Percentiles rank a stretch among this genome's conserved stretches.
Conservation (phyloP, 495 filamentous ascomycete genomes). For the Cladorrhinum samala region DNA sequence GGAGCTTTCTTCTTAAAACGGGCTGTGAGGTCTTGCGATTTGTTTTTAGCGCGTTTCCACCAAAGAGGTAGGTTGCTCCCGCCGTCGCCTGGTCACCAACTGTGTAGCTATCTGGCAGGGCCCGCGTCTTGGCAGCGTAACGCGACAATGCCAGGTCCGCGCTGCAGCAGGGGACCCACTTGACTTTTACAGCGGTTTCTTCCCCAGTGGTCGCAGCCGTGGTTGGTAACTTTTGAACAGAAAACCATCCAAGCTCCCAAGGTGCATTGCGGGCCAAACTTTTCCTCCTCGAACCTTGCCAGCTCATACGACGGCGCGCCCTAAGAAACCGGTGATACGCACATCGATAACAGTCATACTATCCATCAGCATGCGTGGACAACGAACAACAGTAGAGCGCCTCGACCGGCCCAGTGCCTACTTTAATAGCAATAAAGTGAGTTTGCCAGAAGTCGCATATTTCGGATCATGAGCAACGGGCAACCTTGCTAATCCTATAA, state of each 20-base stretch:
- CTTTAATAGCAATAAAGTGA: slow-evolving; percentile 68
- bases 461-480: not conserved
- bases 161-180: not conserved
- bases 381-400: slow-evolving; percentile 68
- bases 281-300: too few relatives aligned
- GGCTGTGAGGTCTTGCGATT: not conserved
- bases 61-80: not conserved
- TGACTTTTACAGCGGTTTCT: not conserved
- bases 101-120: slow-evolving; percentile 8
- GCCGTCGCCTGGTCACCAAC: slow-evolving; percentile 1
- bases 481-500: not conserved
- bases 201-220: not conserved
- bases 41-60: slow-evolving; percentile 11
- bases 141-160: not conserved
- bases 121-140: not conserved
- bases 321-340: too few relatives aligned
- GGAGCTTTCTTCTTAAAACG: not conserved
- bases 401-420: slow-evolving; percentile 88
- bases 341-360: not conserved
- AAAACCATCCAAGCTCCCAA: too few relatives aligned
- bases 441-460: slow-evolving; percentile 4
- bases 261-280: too few relatives aligned
- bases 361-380: slow-evolving; percentile 16
- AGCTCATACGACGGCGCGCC: too few relatives aligned
- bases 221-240: too few relatives aligned